A percentile compares a stretch with the other conserved stretches of the same genome.
These are phyloP conservation scores for Halteria grandinella DNA, from an alignment of 73 alveolate genomes.

Conservation along the genomic window DNA sequence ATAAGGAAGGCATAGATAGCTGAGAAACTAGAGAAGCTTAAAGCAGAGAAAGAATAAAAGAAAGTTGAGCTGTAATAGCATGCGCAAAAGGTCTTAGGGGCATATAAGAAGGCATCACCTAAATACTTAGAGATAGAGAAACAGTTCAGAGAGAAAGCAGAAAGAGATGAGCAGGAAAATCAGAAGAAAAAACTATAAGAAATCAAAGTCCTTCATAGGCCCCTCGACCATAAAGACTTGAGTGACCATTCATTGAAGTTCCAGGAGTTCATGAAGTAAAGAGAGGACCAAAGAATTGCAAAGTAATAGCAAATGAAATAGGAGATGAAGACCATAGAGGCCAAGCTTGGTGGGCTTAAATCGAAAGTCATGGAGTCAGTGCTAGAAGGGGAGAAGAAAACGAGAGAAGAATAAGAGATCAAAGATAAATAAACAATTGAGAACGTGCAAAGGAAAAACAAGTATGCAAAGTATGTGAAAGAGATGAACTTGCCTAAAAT, in stretches of 20 bases:
- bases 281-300: not conserved
- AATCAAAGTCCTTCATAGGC: not conserved
- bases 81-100: not conserved
- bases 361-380: not conserved
- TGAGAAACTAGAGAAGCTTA: not conserved
- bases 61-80: not conserved
- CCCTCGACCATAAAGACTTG: not conserved
- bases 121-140: not conserved
- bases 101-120: not conserved
- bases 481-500: not conserved
- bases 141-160: not conserved
- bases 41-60: not conserved
- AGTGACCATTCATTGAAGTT: not conserved
- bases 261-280: not conserved
- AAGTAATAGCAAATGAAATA: not conserved
- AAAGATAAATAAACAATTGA: not conserved
- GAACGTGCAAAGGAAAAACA: not conserved
- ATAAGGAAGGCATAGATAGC: not conserved
- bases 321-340: not conserved
- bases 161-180: not conserved
- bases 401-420: not conserved
- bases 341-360: not conserved
- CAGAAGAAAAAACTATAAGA: slow-evolving; percentile 6
- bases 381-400: not conserved
- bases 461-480: not conserved